phyloP scores from a whole-genome alignment of 305 asterid genomes.

The Striga hermonthica region DNA sequence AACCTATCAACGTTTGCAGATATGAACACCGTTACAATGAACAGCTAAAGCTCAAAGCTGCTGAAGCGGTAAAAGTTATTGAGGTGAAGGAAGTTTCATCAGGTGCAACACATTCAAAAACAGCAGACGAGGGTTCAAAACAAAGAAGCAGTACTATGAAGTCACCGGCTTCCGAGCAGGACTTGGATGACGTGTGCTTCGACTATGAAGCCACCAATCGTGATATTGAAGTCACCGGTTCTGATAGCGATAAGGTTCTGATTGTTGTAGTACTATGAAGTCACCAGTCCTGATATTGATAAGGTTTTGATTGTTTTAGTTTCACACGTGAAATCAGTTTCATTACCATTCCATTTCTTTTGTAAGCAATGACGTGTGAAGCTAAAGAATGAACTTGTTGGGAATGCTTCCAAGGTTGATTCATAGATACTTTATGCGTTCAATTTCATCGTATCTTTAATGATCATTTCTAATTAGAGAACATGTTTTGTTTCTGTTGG shows the following conservation, averaged over 20 bases:
- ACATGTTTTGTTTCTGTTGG: background rate
- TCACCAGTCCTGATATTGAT: too few species aligned
- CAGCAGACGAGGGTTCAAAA: constrained; percentile 36
- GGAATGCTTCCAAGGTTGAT: constrained; percentile 66
- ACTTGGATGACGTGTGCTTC: too few species aligned
- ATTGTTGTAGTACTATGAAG: too few species aligned
- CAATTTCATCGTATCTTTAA: background rate
- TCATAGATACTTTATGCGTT: too few species aligned
- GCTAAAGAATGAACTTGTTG: constrained; percentile 48
- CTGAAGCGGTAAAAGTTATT: constrained; percentile 45
- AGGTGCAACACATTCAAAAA: constrained; percentile 44
- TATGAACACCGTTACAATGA: constrained; percentile 72
- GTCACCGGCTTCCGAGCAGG: constrained; percentile 63
- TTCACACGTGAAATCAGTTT: too few species aligned
- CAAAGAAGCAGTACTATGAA: constrained; percentile 43
- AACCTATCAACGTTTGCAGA: constrained; percentile 38
- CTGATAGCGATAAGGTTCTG: too few species aligned
- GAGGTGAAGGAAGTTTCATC: constrained; percentile 46
- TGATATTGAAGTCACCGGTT: too few species aligned
- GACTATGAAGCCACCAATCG: too few species aligned
- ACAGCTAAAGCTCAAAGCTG: constrained; percentile 47
- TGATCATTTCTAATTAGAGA: background rate
- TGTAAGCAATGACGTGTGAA: too few species aligned
- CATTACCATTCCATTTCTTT: too few species aligned
- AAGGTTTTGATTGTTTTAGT: background rate